Evolutionary conservation across 2,329 filamentous ascomycete genomes (phyloP), one percentile per base, ranked within the genome.

Genomic region (Capronia epimyces): DNA sequence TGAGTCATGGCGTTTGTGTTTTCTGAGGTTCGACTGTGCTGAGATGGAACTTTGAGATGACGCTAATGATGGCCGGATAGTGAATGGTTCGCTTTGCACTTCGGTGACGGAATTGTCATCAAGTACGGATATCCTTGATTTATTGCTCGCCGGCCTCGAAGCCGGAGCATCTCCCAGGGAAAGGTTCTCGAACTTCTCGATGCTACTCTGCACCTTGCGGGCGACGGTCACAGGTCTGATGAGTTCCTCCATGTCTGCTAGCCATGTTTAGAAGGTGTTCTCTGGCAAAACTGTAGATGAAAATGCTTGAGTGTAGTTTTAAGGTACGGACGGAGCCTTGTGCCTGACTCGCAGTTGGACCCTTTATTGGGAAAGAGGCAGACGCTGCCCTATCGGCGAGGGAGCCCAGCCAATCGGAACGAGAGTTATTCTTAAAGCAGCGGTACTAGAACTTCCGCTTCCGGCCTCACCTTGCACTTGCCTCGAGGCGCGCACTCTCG

Each of bases 181-280:
- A 20, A 74, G 60, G 12, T 69, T 63, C 36, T 72, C 68, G 8
- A 69, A 61, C 21, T 66, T 62, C 40, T 59, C 67, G 32, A 65
- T 60, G 46, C 71, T 72, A 40, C 67, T 69, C 58, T 79, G 77
- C 1, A 72, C 74, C 39, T 68, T 69, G 78, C 77, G 3, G 71
- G 74, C 42, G 73, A 76, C 69, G 74, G 78, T 58, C 80, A 70
- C 1, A 74, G 77, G 8, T 71, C 78, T 46, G 40, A 59, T 66
- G 21, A 83, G 66, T 22, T 73, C 73, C 49, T 81, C 79, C 80
- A 83, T 83, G 22, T 43, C 61, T 20, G 10, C 13, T 20, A 34
- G 36, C 43, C 45, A 37, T 37, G 7, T 37, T 37, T 6, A 32
- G 29, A 32, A 9, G 13, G 7, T 32, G 29, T n/a, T n/a, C n/a